Conservation (phyloP, 345 rosid species). For the Boechera divaricarpa region DNA sequence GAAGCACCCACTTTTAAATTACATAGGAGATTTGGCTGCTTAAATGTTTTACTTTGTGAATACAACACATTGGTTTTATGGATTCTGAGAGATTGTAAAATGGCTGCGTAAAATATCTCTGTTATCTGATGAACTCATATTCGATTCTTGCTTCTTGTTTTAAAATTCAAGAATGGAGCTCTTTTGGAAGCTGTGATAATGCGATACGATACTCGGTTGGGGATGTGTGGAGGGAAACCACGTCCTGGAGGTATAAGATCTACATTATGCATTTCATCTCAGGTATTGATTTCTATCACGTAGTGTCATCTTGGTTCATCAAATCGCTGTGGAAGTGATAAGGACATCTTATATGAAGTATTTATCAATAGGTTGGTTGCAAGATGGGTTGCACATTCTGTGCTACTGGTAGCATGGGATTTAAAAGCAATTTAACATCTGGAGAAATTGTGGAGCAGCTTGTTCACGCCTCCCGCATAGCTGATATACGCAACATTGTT, state of each 20-base stretch:
- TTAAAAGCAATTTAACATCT: constrained; percentile 76
- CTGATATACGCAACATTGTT: constrained; percentile 83
- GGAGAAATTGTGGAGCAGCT: constrained; percentile 98
- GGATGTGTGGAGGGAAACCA: constrained; percentile 82
- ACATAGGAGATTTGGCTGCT: constrained; percentile 10
- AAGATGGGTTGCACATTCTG: constrained; percentile 99
- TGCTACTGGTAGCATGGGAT: constrained; percentile 98
- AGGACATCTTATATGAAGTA: background rate
- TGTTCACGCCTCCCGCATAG: constrained; percentile 80
- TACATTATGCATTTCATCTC: constrained; percentile 89
- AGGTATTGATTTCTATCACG: constrained; percentile 52
- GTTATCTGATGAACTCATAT: constrained; percentile 16
- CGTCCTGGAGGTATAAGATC: constrained; percentile 88
- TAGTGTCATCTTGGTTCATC: background rate
- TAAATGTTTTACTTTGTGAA: background rate
- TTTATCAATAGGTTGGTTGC: constrained; percentile 82
- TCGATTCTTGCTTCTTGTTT: constrained; percentile 18
- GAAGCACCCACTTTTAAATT: too few relatives aligned
- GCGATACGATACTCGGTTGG: constrained; percentile 87
- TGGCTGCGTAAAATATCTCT: background rate
- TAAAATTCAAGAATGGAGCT: constrained; percentile 65
- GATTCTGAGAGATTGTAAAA: background rate
- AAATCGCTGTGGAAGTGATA: background rate
- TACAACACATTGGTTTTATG: constrained; percentile 14
- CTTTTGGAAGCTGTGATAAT: constrained; percentile 95